These are phyloP conservation scores for Ascoidea asiatica DNA, from an alignment of 805 yeast species.

Conservation along the genomic window DNA sequence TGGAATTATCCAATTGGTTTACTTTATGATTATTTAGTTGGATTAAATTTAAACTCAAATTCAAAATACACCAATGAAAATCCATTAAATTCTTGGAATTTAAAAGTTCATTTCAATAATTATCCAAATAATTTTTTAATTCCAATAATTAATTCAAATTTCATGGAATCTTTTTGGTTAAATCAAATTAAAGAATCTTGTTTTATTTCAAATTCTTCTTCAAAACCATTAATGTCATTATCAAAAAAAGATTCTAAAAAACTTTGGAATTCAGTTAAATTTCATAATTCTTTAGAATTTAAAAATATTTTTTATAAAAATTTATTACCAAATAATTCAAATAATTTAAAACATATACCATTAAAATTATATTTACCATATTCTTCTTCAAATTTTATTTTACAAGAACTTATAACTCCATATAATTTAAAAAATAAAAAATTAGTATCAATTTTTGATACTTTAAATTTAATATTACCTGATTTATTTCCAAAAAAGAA, in stretches of 20 bases:
- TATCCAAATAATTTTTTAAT: constrained; percentile 33
- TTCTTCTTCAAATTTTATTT: constrained; percentile 18
- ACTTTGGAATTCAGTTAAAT: constrained; percentile 40
- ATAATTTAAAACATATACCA: constrained; percentile 27
- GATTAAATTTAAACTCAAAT: constrained; percentile 9
- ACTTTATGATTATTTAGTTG: constrained; percentile 38
- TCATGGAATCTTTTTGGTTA: constrained; percentile 42
- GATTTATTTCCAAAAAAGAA: constrained; percentile 27
- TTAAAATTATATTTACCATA: constrained; percentile 29
- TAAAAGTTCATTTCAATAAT: constrained; percentile 26
- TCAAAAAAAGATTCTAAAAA: constrained; percentile 44
- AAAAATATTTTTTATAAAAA: constrained; percentile 12
- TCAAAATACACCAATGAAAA: constrained; percentile 3
- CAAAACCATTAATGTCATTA: constrained; percentile 69
- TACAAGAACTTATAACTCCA: constrained; percentile 20
- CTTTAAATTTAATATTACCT: constrained; percentile 27
- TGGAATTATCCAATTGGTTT: constrained; percentile 77
- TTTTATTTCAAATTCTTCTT: constrained; percentile 59
- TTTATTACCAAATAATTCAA: constrained; percentile 12
- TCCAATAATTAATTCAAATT: constrained; percentile 18
- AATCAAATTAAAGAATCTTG: constrained; percentile 79
- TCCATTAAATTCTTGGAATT: constrained; percentile 28
- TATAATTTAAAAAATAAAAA: constrained; percentile 1
- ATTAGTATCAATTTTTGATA: constrained; percentile 22
- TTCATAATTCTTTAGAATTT: constrained; percentile 20